These are phyloP conservation scores for Diaporthe caulivora DNA, from an alignment of 2,329 filamentous ascomycete genomes.

Conservation along the genomic window DNA sequence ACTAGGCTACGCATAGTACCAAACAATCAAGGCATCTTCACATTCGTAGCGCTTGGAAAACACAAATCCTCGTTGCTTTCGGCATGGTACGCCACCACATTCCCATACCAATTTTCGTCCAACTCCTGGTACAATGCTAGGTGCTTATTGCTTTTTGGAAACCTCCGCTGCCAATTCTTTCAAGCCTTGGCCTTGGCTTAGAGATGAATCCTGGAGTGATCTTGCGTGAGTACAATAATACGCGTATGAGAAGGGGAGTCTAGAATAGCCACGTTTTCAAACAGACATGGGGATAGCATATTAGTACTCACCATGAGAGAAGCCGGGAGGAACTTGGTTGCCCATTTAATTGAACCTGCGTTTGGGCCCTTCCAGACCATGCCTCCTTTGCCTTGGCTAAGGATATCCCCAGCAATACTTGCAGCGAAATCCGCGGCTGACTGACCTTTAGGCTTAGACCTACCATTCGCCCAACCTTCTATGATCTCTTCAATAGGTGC, in stretches of 20 bases:
- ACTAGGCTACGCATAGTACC: neutral
- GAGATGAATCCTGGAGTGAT: neutral
- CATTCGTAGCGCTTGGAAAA: neutral
- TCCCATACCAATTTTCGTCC: neutral
- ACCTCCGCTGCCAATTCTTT: neutral
- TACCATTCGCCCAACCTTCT: conserved; percentile 41
- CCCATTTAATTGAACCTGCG: conserved; percentile 33
- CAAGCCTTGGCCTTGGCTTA: conserved; percentile 1
- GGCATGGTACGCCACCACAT: neutral
- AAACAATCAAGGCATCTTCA: neutral
- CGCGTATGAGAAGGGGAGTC: neutral
- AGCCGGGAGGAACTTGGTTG: neutral
- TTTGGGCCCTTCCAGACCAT: conserved; percentile 41
- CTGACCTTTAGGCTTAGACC: conserved; percentile 38
- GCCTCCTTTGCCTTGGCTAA: conserved; percentile 34
- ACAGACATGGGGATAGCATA: neutral
- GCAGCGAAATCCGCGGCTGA: conserved; percentile 39
- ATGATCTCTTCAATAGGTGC: conserved; percentile 40
- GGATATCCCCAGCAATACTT: conserved; percentile 38
- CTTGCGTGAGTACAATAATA: neutral
- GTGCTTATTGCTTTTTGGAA: neutral
- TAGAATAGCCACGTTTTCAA: neutral
- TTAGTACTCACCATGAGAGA: conserved; percentile 2
- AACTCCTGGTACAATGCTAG: neutral
- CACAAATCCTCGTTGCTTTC: neutral